A percentile compares a stretch with the other conserved stretches of the same genome.
Conservation (phyloP, 2,329 filamentous ascomycete species). For the Rhinocladiella mackenziei region DNA sequence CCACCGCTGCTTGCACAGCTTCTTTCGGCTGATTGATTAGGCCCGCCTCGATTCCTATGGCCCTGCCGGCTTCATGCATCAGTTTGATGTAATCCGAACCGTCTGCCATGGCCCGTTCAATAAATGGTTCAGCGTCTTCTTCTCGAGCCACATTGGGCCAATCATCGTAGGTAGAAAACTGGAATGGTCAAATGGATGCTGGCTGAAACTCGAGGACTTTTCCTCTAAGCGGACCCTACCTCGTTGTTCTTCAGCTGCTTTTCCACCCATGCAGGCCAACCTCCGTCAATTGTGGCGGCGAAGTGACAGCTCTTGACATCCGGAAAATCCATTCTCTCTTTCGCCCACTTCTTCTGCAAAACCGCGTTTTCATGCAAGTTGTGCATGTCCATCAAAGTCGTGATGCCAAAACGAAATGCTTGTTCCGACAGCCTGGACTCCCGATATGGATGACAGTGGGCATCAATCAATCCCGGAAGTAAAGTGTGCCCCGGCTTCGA, state of each 20-base stretch:
- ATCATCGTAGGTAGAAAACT: constrained; percentile 37
- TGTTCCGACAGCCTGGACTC: constrained; percentile 6
- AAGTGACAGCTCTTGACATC: constrained; percentile 48
- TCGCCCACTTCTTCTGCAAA: constrained; percentile 8
- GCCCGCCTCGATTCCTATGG: constrained; percentile 37
- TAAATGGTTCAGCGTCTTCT: constrained; percentile 42
- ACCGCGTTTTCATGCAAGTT: constrained; percentile 5
- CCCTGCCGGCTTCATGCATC: constrained; percentile 69
- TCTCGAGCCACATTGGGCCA: constrained; percentile 46
- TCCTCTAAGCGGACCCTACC: too few species aligned
- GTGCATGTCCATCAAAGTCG: constrained; percentile 19
- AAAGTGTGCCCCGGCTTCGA: constrained; percentile 15
- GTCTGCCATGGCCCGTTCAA: constrained; percentile 67
- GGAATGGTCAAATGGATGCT: constrained; percentile 29
- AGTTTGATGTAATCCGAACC: constrained; percentile 88
- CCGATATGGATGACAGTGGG: constrained; percentile 11
- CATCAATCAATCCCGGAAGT: constrained; percentile 16
- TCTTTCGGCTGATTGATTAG: constrained; percentile 41
- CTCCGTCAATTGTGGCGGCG: constrained; percentile 48
- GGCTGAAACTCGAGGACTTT: not conserved
- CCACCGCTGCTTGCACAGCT: constrained; percentile 44
- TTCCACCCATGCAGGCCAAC: constrained; percentile 41
- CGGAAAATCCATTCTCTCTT: constrained; percentile 10
- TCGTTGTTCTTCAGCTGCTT: too few species aligned
- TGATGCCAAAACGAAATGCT: constrained; percentile 16